phyloP scores from a whole-genome alignment of 441 rosid genomes.

The Metrosideros polymorpha region DNA sequence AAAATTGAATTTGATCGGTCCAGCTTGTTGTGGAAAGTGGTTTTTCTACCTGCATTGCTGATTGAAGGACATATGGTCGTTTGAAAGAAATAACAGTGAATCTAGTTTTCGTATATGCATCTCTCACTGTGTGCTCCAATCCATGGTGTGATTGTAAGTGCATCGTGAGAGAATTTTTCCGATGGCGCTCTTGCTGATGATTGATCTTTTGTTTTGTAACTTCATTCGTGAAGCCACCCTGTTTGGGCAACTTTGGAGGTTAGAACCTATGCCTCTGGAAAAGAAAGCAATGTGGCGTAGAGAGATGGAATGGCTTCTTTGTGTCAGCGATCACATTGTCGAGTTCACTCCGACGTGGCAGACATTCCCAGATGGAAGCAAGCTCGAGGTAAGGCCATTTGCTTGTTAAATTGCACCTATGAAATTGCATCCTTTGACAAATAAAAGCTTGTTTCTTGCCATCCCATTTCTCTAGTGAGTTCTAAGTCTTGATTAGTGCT shows the following conservation, averaged over 20 bases:
- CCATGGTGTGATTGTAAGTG: not conserved
- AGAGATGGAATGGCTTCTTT: slow-evolving; percentile 97
- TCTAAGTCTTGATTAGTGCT: not conserved
- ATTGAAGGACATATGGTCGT: not conserved
- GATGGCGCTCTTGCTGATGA: slow-evolving; percentile 1
- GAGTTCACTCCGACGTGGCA: slow-evolving; percentile 91
- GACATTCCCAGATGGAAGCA: slow-evolving; percentile 89
- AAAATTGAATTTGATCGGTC: not conserved
- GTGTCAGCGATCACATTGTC: slow-evolving; percentile 90
- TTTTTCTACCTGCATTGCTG: not conserved
- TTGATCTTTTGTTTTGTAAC: not conserved
- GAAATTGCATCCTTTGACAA: not conserved
- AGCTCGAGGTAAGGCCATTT: slow-evolving; percentile 63
- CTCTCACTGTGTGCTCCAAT: not conserved
- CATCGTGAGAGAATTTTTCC: not conserved
- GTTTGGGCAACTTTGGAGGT: slow-evolving; percentile 96
- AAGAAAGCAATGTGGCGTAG: slow-evolving; percentile 97
- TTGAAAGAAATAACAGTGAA: not conserved
- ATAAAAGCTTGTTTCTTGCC: not conserved
- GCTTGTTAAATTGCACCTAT: not conserved
- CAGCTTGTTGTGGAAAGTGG: not conserved
- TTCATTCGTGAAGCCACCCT: slow-evolving; percentile 45
- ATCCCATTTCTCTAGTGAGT: not conserved
- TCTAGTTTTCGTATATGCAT: not conserved
- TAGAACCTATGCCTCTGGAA: slow-evolving; percentile 67